Evolutionary conservation across 306 rosid species (phyloP).

Genomic region (Prosopis cineraria): DNA sequence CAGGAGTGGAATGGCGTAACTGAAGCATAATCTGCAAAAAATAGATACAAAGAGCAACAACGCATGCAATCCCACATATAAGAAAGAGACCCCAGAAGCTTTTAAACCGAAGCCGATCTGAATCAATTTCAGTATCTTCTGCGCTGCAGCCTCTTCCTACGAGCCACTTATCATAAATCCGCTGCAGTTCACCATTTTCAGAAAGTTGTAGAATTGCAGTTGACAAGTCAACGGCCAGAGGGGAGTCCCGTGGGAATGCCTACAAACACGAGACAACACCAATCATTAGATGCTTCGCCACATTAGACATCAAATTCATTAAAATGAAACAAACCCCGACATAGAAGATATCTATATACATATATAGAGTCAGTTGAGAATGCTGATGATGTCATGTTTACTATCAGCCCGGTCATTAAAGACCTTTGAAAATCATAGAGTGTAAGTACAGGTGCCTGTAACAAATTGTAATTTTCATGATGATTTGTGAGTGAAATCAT

Average conservation of each 20-base stretch:
- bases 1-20: constrained; percentile 38
- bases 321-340: not conserved
- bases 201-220: constrained; percentile 92
- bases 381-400: constrained; percentile 10
- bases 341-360: not conserved
- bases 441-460: not conserved
- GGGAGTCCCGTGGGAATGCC: constrained; percentile 97
- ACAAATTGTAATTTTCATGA: constrained; percentile 11
- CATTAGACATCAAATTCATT: constrained; percentile 1
- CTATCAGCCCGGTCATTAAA: not conserved
- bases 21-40: constrained; percentile 54
- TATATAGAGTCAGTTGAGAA: not conserved
- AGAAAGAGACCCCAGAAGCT: constrained; percentile 96
- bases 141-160: constrained; percentile 56
- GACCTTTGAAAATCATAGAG: not conserved
- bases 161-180: constrained; percentile 95
- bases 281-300: not conserved
- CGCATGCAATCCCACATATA: constrained; percentile 75
- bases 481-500: not conserved
- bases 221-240: constrained; percentile 84
- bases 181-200: constrained; percentile 91
- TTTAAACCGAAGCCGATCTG: constrained; percentile 74
- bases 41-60: constrained; percentile 63
- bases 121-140: constrained; percentile 61
- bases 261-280: constrained; percentile 31